These are phyloP conservation scores for Colletotrichum melonis DNA, from an alignment of 2,329 filamentous ascomycete species.

Conservation along the genomic window DNA sequence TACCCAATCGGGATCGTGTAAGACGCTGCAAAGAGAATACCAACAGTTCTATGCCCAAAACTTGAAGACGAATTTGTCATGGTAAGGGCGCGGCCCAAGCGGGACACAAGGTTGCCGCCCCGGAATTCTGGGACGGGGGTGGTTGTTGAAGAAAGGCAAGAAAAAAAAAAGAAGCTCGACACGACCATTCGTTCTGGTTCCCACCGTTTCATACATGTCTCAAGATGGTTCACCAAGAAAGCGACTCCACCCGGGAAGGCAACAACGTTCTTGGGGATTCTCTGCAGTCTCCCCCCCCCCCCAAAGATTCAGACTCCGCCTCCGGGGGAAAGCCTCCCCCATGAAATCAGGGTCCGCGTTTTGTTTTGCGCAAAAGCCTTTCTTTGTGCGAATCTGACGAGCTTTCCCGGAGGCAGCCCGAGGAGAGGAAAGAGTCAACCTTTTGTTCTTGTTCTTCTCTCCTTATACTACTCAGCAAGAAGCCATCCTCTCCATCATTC, in stretches of 20 bases:
- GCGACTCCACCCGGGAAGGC: not conserved
- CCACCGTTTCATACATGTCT: slow-evolving; percentile 35
- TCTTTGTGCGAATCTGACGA: not conserved
- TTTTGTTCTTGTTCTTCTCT: too few relatives aligned
- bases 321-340: too few relatives aligned
- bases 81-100: slow-evolving; percentile 24
- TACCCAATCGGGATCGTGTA: not conserved
- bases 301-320: not conserved
- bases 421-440: too few relatives aligned
- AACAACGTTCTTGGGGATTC: not conserved
- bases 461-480: too few relatives aligned
- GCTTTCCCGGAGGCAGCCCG: not conserved
- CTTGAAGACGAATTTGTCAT: slow-evolving; percentile 31
- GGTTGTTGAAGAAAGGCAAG: not conserved
- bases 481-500: not conserved
- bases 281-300: too few relatives aligned
- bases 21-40: not conserved
- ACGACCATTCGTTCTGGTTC: slow-evolving; percentile 2
- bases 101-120: not conserved
- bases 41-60: not conserved
- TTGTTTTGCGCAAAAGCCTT: not conserved
- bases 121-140: not conserved
- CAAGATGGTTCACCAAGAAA: slow-evolving; percentile 13
- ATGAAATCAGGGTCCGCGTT: slow-evolving; percentile 9
- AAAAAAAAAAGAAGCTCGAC: not conserved